Evolutionary conservation across 1,139 yeast genomes (phyloP).

Genomic region (Blastobotrys buckinghamii): DNA sequence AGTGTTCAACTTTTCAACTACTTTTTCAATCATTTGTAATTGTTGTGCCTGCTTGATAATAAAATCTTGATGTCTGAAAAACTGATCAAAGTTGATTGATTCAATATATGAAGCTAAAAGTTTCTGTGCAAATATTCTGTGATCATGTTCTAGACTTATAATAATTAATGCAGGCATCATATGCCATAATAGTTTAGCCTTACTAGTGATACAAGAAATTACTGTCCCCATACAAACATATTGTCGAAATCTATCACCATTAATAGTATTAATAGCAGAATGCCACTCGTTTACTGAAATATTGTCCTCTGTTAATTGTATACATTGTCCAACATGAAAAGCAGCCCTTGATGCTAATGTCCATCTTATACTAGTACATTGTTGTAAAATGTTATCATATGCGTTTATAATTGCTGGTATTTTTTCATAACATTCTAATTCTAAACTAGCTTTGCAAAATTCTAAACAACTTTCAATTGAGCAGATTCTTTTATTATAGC

Average conservation of each 20-base stretch:
- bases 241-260: conserved; percentile 9
- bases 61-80: background rate
- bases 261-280: background rate
- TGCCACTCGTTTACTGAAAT: conserved; percentile 8
- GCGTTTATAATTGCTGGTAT: background rate
- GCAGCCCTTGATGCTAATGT: conserved; percentile 2
- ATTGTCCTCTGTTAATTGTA: background rate
- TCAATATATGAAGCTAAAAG: conserved; percentile 2
- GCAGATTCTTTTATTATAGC: background rate
- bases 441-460: background rate
- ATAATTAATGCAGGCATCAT: conserved; percentile 6
- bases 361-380: background rate
- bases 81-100: background rate
- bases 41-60: background rate
- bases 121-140: conserved; percentile 3
- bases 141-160: conserved; percentile 6
- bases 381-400: conserved; percentile 4
- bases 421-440: background rate
- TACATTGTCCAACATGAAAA: conserved; percentile 4
- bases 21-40: background rate
- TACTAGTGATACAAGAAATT: background rate
- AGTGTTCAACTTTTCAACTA: background rate
- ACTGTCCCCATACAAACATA: conserved; percentile 11
- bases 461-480: background rate
- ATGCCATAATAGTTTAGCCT: background rate